Base-by-base conservation (phyloP, 2,329 filamentous ascomycete genomes). In the Torrubiellomyces zombiae region DNA sequence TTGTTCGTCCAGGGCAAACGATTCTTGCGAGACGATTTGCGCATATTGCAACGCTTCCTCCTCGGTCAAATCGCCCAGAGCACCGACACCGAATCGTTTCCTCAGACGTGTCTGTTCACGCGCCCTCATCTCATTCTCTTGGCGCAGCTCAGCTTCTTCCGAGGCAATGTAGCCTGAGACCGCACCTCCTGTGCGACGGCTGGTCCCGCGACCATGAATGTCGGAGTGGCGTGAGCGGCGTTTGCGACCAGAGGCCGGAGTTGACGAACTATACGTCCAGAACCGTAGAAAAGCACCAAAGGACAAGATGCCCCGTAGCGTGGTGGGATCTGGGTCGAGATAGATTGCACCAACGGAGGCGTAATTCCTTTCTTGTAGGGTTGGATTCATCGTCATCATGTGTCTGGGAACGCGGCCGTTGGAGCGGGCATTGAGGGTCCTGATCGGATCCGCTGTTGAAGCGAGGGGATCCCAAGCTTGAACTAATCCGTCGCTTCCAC, bases 401-500 rank as follows among this genome's bases (percentile, higher is more conserved):
- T 83, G 72, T 28, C 85, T 79, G 33, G 85, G 78, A 25, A 85
- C 76, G 15, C 82, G 73, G 6, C 78, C 75, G 2, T 79, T 79
- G 36, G 86, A 83, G 9, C 78, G 73, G 3, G 82, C 81, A 43
- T 92, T 85, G 27, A 98, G 60, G 0, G 83, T 95, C 19, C 83
- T 72, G 25, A 95, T 66, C 0, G 89, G 81, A 12, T 75, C 71
- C 11, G 63, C 51, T 0, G 66, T 77, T 2, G 86, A 95, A 1
- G 75, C 81, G 23, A 98, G 58, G n/a, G 79, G 80, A 53, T 98
- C 89, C 89, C 89, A 98, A 5, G 83, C 80, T 48, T 95, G 89
- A 4, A 93, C 86, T 3, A 95, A 66, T 1, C 89, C 86, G 50
- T 98, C 89, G 37, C 79, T 93, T 14, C 89, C 89, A 24, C 89